Percentiles rank a stretch among this genome's conserved stretches.
Evolutionary conservation across 2,329 filamentous ascomycete genomes (phyloP).

Genomic region (Ceratocystis destructans): DNA sequence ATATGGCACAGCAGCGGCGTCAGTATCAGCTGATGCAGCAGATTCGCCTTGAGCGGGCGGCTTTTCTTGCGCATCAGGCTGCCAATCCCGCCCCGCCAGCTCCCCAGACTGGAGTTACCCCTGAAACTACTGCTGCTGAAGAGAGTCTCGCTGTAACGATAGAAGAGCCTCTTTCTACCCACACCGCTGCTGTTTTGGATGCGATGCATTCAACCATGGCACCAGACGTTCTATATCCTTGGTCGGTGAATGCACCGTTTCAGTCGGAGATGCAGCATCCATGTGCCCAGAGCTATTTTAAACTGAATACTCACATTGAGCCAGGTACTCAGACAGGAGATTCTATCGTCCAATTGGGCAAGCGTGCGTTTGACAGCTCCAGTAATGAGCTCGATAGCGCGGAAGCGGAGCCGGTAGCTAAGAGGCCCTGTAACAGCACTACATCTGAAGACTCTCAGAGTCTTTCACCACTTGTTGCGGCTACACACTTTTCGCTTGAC

Average conservation of each 20-base stretch:
- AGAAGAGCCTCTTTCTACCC: slow-evolving; percentile 13
- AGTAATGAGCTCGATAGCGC: not conserved
- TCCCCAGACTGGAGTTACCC: not conserved
- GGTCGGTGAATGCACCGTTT: not conserved
- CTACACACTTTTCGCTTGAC: not conserved
- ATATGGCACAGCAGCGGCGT: not conserved
- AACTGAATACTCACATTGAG: too few relatives aligned
- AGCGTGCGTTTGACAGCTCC: not conserved
- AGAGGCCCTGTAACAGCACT: not conserved
- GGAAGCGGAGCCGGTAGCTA: not conserved
- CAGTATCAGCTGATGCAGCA: slow-evolving; percentile 5
- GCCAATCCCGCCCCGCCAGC: not conserved
- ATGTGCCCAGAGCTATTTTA: too few relatives aligned
- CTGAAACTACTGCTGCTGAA: not conserved
- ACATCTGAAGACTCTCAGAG: not conserved
- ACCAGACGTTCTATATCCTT: not conserved
- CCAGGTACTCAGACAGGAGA: too few relatives aligned
- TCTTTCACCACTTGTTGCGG: not conserved
- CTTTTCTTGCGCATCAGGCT: not conserved
- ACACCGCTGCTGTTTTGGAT: slow-evolving; percentile 16
- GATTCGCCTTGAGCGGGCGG: not conserved
- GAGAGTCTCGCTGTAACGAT: slow-evolving; percentile 8
- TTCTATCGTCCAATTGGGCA: not conserved
- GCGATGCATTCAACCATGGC: slow-evolving; percentile 12
- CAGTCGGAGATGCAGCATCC: not conserved